Conservation (phyloP, 257 asterid genomes). For the Solanum microdontum region DNA sequence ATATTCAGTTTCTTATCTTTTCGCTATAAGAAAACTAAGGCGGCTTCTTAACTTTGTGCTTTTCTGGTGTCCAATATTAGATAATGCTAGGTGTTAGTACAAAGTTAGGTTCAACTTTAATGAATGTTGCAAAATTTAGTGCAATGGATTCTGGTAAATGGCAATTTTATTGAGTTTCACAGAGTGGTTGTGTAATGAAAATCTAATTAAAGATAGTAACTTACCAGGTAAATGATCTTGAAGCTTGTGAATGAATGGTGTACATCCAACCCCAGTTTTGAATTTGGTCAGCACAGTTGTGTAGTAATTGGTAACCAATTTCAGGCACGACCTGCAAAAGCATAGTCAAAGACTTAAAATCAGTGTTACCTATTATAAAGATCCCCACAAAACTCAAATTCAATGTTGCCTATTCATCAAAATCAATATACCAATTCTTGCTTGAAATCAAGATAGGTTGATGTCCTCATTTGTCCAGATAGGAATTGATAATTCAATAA, state of each 20-base stretch:
- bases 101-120: not conserved
- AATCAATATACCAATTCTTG: conserved; percentile 49
- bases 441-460: conserved; percentile 56
- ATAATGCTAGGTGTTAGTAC: not conserved
- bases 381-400: too few species aligned
- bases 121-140: not conserved
- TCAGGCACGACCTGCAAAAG: conserved; percentile 69
- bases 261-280: conserved; percentile 90
- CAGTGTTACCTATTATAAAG: not conserved
- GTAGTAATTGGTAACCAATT: conserved; percentile 74
- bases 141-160: not conserved
- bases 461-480: conserved; percentile 68
- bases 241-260: conserved; percentile 47
- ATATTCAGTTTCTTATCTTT: not conserved
- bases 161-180: not conserved
- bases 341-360: not conserved
- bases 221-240: conserved; percentile 69
- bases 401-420: not conserved
- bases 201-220: not conserved
- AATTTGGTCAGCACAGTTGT: conserved; percentile 60
- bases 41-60: not conserved
- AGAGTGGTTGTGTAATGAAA: not conserved
- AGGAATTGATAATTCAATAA: conserved; percentile 39
- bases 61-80: not conserved
- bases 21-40: not conserved